These are phyloP conservation scores for Paraglomus brasilianum DNA, from an alignment of 192 early-diverging fungal genomes.

Conservation along the genomic window DNA sequence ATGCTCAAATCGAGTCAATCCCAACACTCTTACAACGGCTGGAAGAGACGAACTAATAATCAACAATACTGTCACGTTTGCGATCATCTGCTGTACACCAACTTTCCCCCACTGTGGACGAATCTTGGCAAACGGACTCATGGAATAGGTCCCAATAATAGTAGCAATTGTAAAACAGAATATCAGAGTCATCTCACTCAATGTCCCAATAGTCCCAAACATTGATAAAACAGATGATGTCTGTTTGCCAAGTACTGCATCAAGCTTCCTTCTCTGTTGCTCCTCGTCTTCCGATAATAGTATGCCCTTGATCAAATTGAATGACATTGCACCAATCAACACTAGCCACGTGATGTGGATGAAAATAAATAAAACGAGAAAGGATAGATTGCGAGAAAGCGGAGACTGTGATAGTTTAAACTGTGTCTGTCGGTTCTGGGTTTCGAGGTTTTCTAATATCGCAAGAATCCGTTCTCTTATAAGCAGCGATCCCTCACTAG, in stretches of 20 bases:
- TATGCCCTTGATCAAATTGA: conserved; percentile 23
- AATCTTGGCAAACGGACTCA: conserved; percentile 14
- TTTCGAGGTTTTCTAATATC: conserved; percentile 25
- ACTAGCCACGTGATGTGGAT: conserved; percentile 16
- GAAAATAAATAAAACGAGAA: conserved; percentile 20
- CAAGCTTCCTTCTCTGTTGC: conserved; percentile 2
- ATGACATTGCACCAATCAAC: background rate
- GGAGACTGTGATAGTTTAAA: conserved; percentile 17
- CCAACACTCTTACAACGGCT: conserved; percentile 17
- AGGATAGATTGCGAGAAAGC: conserved; percentile 27
- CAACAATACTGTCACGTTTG: conserved; percentile 28
- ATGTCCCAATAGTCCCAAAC: conserved; percentile 10
- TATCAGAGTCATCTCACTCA: conserved; percentile 23
- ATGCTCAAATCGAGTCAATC: conserved; percentile 7
- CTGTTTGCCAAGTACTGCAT: conserved; percentile 26
- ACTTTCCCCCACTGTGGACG: conserved; percentile 7
- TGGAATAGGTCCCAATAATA: conserved; percentile 29
- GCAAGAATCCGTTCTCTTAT: conserved; percentile 9
- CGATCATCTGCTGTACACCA: conserved; percentile 19
- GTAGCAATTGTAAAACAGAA: conserved; percentile 28
- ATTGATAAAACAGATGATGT: conserved; percentile 17
- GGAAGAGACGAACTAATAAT: conserved; percentile 27
- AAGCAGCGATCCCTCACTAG: background rate
- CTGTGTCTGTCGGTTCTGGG: background rate
- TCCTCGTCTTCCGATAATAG: conserved; percentile 10